Evolutionary conservation across 1,284 basidiomycete genomes (phyloP), one percentile per base, ranked within the genome.

Genomic region (Coniferiporia weirii): DNA sequence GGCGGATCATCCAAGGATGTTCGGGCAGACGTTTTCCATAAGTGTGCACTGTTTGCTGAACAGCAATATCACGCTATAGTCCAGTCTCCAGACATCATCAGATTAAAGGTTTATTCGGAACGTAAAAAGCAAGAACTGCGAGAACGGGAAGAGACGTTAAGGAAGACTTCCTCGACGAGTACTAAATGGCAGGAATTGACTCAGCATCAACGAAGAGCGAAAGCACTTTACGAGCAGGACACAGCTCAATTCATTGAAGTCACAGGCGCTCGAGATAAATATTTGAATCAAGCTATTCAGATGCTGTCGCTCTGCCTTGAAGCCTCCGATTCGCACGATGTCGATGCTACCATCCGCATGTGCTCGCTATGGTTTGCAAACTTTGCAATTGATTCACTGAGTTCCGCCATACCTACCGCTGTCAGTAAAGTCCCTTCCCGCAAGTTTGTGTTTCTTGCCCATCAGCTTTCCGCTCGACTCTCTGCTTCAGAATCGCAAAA

Each of bases 311-410:
- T 78, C 17, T 86, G 88, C 57, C 76, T 99, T 46, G 72, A 79
- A 15, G 70, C 79, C 1, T 87, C 88, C 0, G 89, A 95, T 66
- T 73, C 75, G 1, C 87, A 85, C 64, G 91, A 98, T 68, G 86
- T 89, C 35, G 83, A 89, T 61, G 85, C 84, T 0, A 77, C 90
- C 4, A 89, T 94, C 52, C 84, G 93, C 4, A 78, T 99, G 43
- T 87, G 86, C 65, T 95, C 95, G 1, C 77, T 99, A 1, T 99
- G 96, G 96, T 87, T 98, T 62, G 83, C 88, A 9, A 90, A 94
- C 66, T 89, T 93, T 63, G 81, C 81, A 49, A 78, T 86, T 62
- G 71, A 74, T 13, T 73, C 75, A 36, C 69, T 89, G 12, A 83
- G 87, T 56, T 69, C 75, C 1, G 74, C 73, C 6, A 75, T 94